Evolutionary conservation across 2,329 filamentous ascomycete species (phyloP).

Genomic region (Fonsecaea pugnacius): DNA sequence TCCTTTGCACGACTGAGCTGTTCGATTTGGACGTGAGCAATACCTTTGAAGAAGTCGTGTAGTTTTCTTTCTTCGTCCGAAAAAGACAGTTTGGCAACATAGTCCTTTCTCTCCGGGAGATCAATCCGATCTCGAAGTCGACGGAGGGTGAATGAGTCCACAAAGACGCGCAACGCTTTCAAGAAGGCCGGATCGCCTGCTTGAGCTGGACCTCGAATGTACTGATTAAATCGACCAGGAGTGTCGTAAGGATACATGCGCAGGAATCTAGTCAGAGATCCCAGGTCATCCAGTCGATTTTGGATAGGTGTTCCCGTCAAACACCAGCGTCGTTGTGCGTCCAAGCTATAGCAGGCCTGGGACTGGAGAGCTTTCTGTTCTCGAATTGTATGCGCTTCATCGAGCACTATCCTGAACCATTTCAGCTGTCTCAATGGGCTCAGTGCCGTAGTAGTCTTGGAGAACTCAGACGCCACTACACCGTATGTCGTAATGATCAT

Average conservation of each 20-base stretch:
- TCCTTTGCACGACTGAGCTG: slow-evolving; percentile 71
- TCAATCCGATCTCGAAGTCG: slow-evolving; percentile 90
- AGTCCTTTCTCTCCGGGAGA: slow-evolving; percentile 73
- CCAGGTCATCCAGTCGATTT: slow-evolving; percentile 88
- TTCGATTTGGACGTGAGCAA: slow-evolving; percentile 78
- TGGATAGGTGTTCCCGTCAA: slow-evolving; percentile 97
- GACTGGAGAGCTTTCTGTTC: slow-evolving; percentile 81
- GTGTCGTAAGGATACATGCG: slow-evolving; percentile 84
- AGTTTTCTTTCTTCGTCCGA: slow-evolving; percentile 72
- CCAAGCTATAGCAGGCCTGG: slow-evolving; percentile 78
- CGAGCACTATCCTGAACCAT: slow-evolving; percentile 91
- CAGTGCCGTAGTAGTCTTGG: slow-evolving; percentile 51
- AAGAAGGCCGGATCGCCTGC: slow-evolving; percentile 81
- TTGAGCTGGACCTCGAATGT: slow-evolving; percentile 86
- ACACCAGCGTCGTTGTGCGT: slow-evolving; percentile 85
- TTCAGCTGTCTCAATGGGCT: slow-evolving; percentile 76
- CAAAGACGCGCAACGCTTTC: slow-evolving; percentile 81
- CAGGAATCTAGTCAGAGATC: slow-evolving; percentile 83
- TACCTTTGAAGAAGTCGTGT: slow-evolving; percentile 82
- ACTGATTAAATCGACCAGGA: slow-evolving; percentile 72
- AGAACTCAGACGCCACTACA: slow-evolving; percentile 79
- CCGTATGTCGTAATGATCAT: slow-evolving; percentile 92
- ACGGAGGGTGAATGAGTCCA: slow-evolving; percentile 91
- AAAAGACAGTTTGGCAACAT: slow-evolving; percentile 75
- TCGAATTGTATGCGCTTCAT: slow-evolving; percentile 93